These are phyloP conservation scores for Retiboletus flavoniger DNA, from an alignment of 1,284 basidiomycete species.

Conservation along the genomic window DNA sequence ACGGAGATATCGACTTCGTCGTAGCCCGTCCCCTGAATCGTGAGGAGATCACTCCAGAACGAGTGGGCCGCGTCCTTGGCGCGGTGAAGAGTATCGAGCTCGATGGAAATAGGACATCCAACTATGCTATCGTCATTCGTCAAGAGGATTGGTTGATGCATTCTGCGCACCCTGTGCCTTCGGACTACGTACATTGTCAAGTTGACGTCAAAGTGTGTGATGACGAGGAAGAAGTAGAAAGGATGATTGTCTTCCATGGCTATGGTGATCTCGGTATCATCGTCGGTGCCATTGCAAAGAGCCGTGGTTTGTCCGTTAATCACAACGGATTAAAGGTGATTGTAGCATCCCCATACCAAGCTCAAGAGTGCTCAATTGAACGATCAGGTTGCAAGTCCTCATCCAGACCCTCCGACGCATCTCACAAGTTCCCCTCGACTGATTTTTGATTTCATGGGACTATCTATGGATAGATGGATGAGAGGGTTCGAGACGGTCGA, in stretches of 20 bases:
- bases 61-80: slow-evolving; percentile 45
- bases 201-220: slow-evolving; percentile 62
- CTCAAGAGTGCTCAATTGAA: slow-evolving; percentile 1
- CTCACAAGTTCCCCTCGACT: slow-evolving; percentile 44
- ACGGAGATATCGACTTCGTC: slow-evolving; percentile 68
- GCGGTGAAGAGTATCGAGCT: slow-evolving; percentile 48
- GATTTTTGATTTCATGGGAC: slow-evolving; percentile 55
- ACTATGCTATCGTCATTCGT: slow-evolving; percentile 55
- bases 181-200: slow-evolving; percentile 43
- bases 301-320: slow-evolving; percentile 50
- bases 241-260: slow-evolving; percentile 52
- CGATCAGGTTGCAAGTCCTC: slow-evolving; percentile 43
- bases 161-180: slow-evolving; percentile 18
- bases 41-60: slow-evolving; percentile 37
- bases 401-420: slow-evolving; percentile 40
- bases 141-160: slow-evolving; percentile 27
- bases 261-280: slow-evolving; percentile 74
- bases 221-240: slow-evolving; percentile 48
- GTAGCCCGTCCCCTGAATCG: slow-evolving; percentile 43
- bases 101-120: slow-evolving; percentile 55
- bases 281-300: slow-evolving; percentile 51
- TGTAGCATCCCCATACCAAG: slow-evolving; percentile 3
- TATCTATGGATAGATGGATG: slow-evolving; percentile 50
- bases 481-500: slow-evolving; percentile 53
- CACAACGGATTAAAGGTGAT: slow-evolving; percentile 58